These are phyloP conservation scores for Cladochytrium tenue DNA, from an alignment of 371 early-diverging fungal genomes.

Conservation along the genomic window DNA sequence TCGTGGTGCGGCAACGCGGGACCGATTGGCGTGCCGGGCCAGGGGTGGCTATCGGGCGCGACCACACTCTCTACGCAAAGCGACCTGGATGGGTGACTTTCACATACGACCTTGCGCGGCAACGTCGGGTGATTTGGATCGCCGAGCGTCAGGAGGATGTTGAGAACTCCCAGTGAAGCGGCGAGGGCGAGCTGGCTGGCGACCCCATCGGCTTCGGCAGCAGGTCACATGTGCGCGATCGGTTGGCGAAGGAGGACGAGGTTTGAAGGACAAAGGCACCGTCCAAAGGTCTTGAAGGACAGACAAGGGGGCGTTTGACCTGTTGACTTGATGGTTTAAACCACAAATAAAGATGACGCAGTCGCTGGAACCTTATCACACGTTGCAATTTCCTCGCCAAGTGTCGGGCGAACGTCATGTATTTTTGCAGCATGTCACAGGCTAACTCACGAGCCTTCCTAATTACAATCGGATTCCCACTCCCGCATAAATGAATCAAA, in stretches of 20 bases:
- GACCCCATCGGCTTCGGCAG: neutral
- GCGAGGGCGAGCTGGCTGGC: neutral
- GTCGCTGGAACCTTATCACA: too few species aligned
- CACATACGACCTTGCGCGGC: conserved; percentile 72
- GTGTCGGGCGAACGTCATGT: too few species aligned
- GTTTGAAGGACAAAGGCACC: conserved; percentile 14
- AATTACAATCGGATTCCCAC: too few species aligned
- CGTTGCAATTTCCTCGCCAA: too few species aligned
- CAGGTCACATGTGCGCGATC: conserved; percentile 24
- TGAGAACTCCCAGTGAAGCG: neutral
- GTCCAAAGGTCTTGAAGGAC: conserved; percentile 17
- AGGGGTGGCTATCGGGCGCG: conserved; percentile 85
- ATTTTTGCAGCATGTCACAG: too few species aligned
- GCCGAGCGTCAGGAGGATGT: conserved; percentile 35
- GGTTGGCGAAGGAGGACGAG: conserved; percentile 30
- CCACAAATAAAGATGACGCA: too few species aligned
- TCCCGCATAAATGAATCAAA: conserved; percentile 41
- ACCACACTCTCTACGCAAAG: conserved; percentile 87
- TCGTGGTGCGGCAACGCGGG: conserved; percentile 91
- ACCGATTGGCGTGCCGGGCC: conserved; percentile 77
- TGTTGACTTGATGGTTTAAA: conserved; percentile 35
- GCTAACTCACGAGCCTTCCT: too few species aligned
- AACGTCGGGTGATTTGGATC: conserved; percentile 80
- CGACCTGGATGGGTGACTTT: conserved; percentile 84
- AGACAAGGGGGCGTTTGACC: conserved; percentile 28